A percentile compares a stretch with the other conserved stretches of the same genome.
phyloP scores from a whole-genome alignment of 148 eudicot genomes.

The Pouteria glomerata region DNA sequence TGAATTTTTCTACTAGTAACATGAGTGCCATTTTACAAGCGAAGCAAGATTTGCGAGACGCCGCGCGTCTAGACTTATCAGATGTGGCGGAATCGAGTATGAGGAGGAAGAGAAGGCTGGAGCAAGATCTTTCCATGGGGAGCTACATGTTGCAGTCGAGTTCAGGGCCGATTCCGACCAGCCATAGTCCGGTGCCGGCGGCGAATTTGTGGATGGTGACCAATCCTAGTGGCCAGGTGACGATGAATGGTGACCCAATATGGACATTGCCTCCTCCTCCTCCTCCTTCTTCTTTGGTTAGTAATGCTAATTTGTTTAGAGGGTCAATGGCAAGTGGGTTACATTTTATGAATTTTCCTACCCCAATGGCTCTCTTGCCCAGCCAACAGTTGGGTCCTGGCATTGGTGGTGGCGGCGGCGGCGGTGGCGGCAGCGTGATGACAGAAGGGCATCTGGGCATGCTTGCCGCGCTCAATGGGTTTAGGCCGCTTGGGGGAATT shows the following conservation, averaged over 20 bases:
- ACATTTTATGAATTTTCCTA: conserved; percentile 49
- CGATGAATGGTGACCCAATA: conserved; percentile 23
- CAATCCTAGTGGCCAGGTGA: conserved; percentile 16
- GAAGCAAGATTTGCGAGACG: conserved; percentile 17
- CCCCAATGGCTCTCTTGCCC: conserved; percentile 30
- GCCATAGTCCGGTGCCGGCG: conserved; percentile 34
- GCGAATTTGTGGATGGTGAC: conserved; percentile 28
- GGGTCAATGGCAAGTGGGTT: conserved; percentile 25
- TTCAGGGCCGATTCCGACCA: conserved; percentile 25
- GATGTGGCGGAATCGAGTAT: neutral
- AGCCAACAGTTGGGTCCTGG: conserved; percentile 22
- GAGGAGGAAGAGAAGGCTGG: conserved; percentile 19
- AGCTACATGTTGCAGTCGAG: conserved; percentile 33
- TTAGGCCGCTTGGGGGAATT: conserved; percentile 14
- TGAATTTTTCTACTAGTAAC: conserved; percentile 3
- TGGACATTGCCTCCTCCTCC: too few relatives aligned
- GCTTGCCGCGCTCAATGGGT: conserved; percentile 30
- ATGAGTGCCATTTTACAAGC: neutral
- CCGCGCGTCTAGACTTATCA: neutral
- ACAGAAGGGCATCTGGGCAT: conserved; percentile 27
- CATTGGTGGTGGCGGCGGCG: neutral
- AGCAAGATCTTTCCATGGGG: conserved; percentile 14
- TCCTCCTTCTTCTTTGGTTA: conserved; percentile 8
- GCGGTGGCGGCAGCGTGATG: conserved; percentile 6
- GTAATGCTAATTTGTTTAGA: conserved; percentile 19